A percentile compares a stretch with the other conserved stretches of the same genome.
Evolutionary conservation across 495 filamentous ascomycete species (phyloP).

Genomic region (Aspergillus sclerotioniger): DNA sequence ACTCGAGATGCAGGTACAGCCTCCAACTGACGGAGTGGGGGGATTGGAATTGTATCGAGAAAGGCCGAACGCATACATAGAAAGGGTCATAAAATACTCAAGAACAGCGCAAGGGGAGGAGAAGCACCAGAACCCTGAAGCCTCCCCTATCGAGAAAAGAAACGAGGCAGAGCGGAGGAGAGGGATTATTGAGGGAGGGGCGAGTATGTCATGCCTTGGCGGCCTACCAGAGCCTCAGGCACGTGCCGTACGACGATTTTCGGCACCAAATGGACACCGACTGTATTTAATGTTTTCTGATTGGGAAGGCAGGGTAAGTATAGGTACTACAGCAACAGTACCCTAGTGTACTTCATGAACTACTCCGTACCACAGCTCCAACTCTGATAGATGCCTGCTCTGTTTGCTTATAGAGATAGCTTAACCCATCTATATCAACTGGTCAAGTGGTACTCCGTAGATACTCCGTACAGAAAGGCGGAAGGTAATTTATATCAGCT

Average conservation of each 20-base stretch:
- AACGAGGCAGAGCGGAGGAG: conserved; percentile 7
- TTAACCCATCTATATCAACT: too few species aligned
- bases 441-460: too few species aligned
- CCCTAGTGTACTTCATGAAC: too few species aligned
- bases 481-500: too few species aligned
- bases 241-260: background rate
- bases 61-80: conserved; percentile 4
- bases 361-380: too few species aligned
- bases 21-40: conserved; percentile 1
- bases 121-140: conserved; percentile 18
- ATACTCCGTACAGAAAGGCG: too few species aligned
- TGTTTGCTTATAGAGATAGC: too few species aligned
- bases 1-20: background rate
- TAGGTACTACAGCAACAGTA: too few species aligned
- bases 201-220: conserved; percentile 13
- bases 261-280: too few species aligned
- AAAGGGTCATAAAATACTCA: conserved; percentile 14
- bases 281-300: too few species aligned
- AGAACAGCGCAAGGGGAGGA: conserved; percentile 16
- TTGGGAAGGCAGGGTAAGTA: too few species aligned
- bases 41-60: background rate
- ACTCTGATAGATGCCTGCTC: too few species aligned
- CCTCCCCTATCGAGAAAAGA: conserved; percentile 18
- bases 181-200: conserved; percentile 13
- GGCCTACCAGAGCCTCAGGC: conserved; percentile 1